These are phyloP conservation scores for Petasospora rhodanensis DNA, from an alignment of 1,139 yeast genomes.

Conservation along the genomic window DNA sequence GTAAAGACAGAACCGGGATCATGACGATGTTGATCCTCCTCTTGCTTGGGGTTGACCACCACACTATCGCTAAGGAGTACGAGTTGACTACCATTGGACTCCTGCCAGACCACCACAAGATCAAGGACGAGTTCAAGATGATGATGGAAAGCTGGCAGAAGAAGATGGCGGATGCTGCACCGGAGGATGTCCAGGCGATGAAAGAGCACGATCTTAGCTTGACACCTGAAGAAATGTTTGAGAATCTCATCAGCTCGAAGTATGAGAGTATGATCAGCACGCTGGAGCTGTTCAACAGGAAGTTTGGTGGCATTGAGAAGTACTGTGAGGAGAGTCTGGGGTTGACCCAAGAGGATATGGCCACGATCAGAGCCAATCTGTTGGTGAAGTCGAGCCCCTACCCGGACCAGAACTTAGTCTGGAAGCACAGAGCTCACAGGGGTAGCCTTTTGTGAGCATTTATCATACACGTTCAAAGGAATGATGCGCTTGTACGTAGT, in stretches of 20 bases:
- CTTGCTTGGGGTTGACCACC: slow-evolving; percentile 60
- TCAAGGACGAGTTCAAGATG: slow-evolving; percentile 33
- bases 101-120: slow-evolving; percentile 40
- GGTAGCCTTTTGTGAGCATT: slow-evolving; percentile 12
- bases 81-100: slow-evolving; percentile 71
- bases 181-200: background rate
- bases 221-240: slow-evolving; percentile 29
- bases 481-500: too few relatives aligned
- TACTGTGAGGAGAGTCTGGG: slow-evolving; percentile 48
- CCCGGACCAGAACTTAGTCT: slow-evolving; percentile 16
- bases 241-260: slow-evolving; percentile 56
- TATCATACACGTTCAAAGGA: too few relatives aligned
- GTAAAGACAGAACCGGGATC: slow-evolving; percentile 83
- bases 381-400: slow-evolving; percentile 25
- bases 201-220: slow-evolving; percentile 3
- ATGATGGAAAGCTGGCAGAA: slow-evolving; percentile 12
- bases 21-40: slow-evolving; percentile 62
- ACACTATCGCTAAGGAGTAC: slow-evolving; percentile 65
- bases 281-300: slow-evolving; percentile 41
- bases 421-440: slow-evolving; percentile 20
- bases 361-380: slow-evolving; percentile 43
- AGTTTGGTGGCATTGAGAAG: slow-evolving; percentile 51
- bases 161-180: slow-evolving; percentile 1
- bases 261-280: slow-evolving; percentile 73
- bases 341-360: slow-evolving; percentile 46